These are phyloP conservation scores for Phylloporus arenicola DNA, from an alignment of 768 basidiomycete species.

Conservation along the genomic window DNA sequence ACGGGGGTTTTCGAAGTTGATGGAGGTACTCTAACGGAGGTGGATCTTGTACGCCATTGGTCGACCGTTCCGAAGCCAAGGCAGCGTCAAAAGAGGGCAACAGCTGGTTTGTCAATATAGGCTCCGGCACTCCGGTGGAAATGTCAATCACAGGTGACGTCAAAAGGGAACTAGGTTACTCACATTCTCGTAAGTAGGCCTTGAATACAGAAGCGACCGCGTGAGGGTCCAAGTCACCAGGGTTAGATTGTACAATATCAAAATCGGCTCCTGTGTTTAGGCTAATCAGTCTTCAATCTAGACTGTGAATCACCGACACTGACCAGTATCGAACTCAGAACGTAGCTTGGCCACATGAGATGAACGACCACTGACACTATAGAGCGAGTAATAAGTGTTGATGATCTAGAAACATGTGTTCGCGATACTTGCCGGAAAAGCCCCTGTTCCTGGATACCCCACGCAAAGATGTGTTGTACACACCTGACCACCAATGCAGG, in stretches of 20 bases:
- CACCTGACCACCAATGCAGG: conserved; percentile 80
- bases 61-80: conserved; percentile 48
- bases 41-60: conserved; percentile 24
- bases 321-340: conserved; percentile 77
- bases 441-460: conserved; percentile 85
- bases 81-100: conserved; percentile 76
- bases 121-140: conserved; percentile 68
- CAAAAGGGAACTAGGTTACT: conserved; percentile 31
- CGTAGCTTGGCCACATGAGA: conserved; percentile 73
- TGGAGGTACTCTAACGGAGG: conserved; percentile 34
- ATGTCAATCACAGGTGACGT: conserved; percentile 4
- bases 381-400: conserved; percentile 9
- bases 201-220: conserved; percentile 92
- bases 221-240: conserved; percentile 89
- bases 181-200: conserved; percentile 87
- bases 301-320: conserved; percentile 15
- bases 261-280: conserved; percentile 69
- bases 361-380: conserved; percentile 77
- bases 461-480: conserved; percentile 72
- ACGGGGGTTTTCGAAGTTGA: conserved; percentile 67
- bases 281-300: conserved; percentile 4
- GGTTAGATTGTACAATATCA: conserved; percentile 69
- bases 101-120: conserved; percentile 70
- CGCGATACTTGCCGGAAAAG: conserved; percentile 64
- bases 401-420: background rate